Conservation (phyloP, 768 basidiomycete genomes). For the Tephrocybe sp. region DNA sequence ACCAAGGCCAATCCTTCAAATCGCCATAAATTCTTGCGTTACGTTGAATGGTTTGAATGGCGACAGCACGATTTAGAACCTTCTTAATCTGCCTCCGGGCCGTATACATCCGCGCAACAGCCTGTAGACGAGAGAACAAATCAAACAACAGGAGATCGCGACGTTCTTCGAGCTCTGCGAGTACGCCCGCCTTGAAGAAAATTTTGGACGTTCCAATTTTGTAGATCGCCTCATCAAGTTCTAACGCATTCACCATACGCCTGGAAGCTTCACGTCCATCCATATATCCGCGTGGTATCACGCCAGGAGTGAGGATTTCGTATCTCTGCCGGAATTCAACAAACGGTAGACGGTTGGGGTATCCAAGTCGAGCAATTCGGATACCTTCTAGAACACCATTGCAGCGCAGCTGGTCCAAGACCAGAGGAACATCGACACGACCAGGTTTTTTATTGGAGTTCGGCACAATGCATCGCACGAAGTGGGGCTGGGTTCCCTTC, state of each 20-base stretch:
- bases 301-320: constrained; percentile 90
- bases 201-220: constrained; percentile 96
- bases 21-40: constrained; percentile 92
- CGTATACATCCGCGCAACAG: constrained; percentile 79
- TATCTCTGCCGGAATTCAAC: constrained; percentile 97
- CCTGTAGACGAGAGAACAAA: constrained; percentile 86
- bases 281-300: constrained; percentile 95
- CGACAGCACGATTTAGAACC: constrained; percentile 87
- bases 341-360: constrained; percentile 95
- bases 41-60: constrained; percentile 88
- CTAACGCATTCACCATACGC: constrained; percentile 85
- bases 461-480: constrained; percentile 97
- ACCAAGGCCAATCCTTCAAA: constrained; percentile 97
- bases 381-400: constrained; percentile 99
- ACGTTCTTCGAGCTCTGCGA: constrained; percentile 94
- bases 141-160: constrained; percentile 86
- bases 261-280: constrained; percentile 94
- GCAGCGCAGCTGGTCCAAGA: constrained; percentile 94
- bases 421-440: constrained; percentile 88
- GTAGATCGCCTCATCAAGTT: constrained; percentile 81
- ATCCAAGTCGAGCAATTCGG: constrained; percentile 94
- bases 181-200: constrained; percentile 97
- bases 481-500: constrained; percentile 94
- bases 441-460: constrained; percentile 90
- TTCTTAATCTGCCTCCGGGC: constrained; percentile 92